A percentile compares a stretch with the other conserved stretches of the same genome.
These are phyloP conservation scores for Rubia tinctorum DNA, from an alignment of 305 asterid genomes.

Conservation along the genomic window DNA sequence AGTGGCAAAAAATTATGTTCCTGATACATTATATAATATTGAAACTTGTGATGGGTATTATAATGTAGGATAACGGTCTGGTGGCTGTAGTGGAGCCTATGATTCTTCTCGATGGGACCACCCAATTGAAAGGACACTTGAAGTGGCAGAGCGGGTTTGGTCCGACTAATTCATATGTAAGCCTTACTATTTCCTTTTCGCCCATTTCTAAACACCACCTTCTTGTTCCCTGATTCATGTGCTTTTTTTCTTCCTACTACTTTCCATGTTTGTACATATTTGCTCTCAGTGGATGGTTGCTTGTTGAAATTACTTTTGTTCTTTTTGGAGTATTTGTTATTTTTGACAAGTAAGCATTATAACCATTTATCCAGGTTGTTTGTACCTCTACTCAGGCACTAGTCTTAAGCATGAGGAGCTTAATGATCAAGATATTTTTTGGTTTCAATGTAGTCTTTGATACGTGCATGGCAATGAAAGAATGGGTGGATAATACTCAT, in stretches of 20 bases:
- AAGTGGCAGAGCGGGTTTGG: neutral
- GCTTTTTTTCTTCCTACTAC: neutral
- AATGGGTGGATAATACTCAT: slow-evolving; percentile 96
- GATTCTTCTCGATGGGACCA: neutral
- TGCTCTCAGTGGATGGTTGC: too few relatives aligned
- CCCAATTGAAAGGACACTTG: neutral
- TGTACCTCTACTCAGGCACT: too few relatives aligned
- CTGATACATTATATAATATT: slow-evolving; percentile 4
- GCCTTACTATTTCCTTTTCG: neutral
- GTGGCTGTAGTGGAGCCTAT: neutral
- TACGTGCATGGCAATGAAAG: slow-evolving; percentile 95
- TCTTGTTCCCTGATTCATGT: neutral
- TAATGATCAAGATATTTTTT: slow-evolving; percentile 46
- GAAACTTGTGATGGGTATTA: neutral
- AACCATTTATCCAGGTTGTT: too few relatives aligned
- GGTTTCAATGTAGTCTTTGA: slow-evolving; percentile 68
- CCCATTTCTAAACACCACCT: neutral
- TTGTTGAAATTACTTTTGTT: too few relatives aligned
- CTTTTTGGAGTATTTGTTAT: too few relatives aligned
- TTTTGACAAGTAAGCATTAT: too few relatives aligned
- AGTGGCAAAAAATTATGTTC: neutral
- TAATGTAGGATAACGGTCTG: slow-evolving; percentile 6
- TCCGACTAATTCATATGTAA: slow-evolving; percentile 17
- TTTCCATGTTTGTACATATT: neutral
- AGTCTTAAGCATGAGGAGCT: too few relatives aligned